Base-by-base conservation (phyloP, 1,284 basidiomycete genomes). In the Polyporus tsugae region DNA sequence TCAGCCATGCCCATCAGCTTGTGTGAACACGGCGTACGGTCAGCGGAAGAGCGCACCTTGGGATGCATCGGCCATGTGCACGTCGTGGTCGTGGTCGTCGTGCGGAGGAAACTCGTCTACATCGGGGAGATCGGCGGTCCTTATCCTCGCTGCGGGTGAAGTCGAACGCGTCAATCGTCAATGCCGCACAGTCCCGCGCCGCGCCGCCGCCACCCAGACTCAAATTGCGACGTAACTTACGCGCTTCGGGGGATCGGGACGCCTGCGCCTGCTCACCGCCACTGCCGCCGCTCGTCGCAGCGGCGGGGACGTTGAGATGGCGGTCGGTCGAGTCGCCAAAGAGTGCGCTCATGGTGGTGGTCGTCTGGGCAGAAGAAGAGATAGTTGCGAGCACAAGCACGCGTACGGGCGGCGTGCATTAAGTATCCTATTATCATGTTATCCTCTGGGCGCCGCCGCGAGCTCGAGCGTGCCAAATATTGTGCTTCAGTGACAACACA, bases 231-330 rank as follows among this genome's bases (percentile, higher is more conserved):
- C 73, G 65, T 7, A 22, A 46, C 44, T 46, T 69, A 74, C 73
- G 73, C 57, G 73, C 72, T 70, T 73, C 73, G 55, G 72, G 73
- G 52, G 73, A 73, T 44, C 58, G 66, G 63, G 63, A 65, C n/a
- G 62, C 55, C 44, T 67, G 69, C 44, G 60, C 68, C 52, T 67
- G 66, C 41, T 11, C 41, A 13, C 55, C n/a, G 29, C 25, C 64
- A 38, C 55, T 29, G n/a, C 55, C 10, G n/a, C 36, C n/a, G 22
- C 17, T 49, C 19, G 46, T 29, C 1, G 29, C 29, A 6, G 29
- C 53, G 53, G 53, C 36, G n/a, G 55, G 55, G 33, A 58, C 36
- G 55, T 35, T 58, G 38, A 39, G 39, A n/a, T 60, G 42, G 36
- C 41, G n/a, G 71, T 64, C 70, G 33, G 71, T 72, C 13, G 71